These are phyloP conservation scores for Kluyveromyces starmeri DNA, from an alignment of 805 yeast genomes.

Conservation along the genomic window DNA sequence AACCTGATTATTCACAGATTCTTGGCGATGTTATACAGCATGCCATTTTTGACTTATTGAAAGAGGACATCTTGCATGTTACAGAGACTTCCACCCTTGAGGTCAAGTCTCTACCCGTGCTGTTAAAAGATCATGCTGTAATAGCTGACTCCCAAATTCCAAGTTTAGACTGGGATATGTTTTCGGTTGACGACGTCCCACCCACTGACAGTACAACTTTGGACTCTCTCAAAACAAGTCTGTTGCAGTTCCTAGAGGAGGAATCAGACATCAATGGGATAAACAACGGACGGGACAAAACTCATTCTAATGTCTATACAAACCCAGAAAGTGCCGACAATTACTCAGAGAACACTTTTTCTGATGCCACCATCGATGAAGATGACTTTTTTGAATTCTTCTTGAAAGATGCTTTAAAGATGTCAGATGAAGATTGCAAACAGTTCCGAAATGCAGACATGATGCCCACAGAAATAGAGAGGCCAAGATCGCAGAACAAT, in stretches of 20 bases:
- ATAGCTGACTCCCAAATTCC: neutral
- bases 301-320: too few relatives aligned
- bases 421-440: neutral
- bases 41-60: neutral
- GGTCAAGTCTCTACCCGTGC: neutral
- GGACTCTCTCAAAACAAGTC: neutral
- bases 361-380: conserved; percentile 36
- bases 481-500: too few relatives aligned
- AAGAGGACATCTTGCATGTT: neutral
- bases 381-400: conserved; percentile 65
- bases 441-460: too few relatives aligned
- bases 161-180: neutral
- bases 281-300: too few relatives aligned
- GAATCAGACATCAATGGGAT: neutral
- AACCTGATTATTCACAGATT: too few relatives aligned
- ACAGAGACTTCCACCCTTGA: neutral
- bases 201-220: neutral
- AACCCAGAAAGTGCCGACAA: too few relatives aligned
- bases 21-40: neutral
- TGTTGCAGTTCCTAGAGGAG: neutral
- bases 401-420: conserved; percentile 43
- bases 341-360: too few relatives aligned
- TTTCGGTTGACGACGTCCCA: neutral
- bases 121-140: neutral
- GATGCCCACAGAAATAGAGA: too few relatives aligned